Base-by-base conservation (phyloP, 441 rosid genomes). In the Adansonia madagascariensis region DNA sequence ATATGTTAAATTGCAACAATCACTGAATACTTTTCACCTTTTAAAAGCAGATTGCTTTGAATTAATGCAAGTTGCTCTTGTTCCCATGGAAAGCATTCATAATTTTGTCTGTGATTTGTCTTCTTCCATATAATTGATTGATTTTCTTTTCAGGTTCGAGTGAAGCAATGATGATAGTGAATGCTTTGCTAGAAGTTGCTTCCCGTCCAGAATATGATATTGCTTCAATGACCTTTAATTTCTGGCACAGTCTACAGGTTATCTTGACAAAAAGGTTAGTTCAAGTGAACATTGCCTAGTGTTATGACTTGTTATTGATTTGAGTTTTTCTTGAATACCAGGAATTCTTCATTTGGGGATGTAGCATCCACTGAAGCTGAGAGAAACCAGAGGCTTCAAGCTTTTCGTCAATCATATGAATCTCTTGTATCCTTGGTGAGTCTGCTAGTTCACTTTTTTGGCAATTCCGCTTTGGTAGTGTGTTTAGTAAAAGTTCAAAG, bases 231-330 rank as follows among this genome's bases (percentile, higher is more conserved):
- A 97, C 99, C 20, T 97, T 94, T 80, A 97, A 97, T 83, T 97
- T 94, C 87, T 97, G 99, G 99, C 99, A 97, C 81, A 93, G 88
- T 89, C 99, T 97, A 89, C 99, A 97, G 86, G 87, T 88, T 80
- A 82, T 86, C 66, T 86, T 97, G 91, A 93, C 91, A 59, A 90
- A 85, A 86, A 91, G 98, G 99, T 94, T 84, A 85, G 76, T 78
- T 67, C 73, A 78, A 64, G 43, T 44, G 46, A 78, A 67, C 62
- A 77, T 66, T 77, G 56, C 52, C 69, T 62, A 55, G 63, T 62
- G 78, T 75, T 6, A 53, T 49, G 50, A 73, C 27, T 55, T 63
- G 60, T 79, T 79, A 61, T 22, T 76, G 66, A 79, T 77, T 63
- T 79, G 53, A 55, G 79, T 77, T 73, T 57, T 79, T 84, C 75